Base-by-base conservation (phyloP, 331 rosid species). In the Pyracantha coccinea region DNA sequence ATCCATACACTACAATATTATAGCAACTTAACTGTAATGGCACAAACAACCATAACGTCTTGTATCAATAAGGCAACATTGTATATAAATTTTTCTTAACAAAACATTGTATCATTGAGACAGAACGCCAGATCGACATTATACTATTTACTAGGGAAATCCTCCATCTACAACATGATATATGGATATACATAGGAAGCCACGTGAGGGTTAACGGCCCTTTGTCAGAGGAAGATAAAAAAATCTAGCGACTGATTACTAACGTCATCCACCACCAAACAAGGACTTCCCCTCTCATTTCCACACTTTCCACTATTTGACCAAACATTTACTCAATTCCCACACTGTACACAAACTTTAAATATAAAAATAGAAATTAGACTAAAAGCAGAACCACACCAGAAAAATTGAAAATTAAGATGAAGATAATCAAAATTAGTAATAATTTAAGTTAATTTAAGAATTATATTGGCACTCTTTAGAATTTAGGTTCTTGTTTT, bases 171-270 rank as follows among this genome's bases (percentile, higher is more conserved):
- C 8, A 35, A 32, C 44, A 8, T 35, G 44, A n/a, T 8, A 35
- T 2, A 35, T 33, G 41, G 41, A 33, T 33, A 54, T 3, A n/a
- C 67, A 29, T 1, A 28, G 6, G 8, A 27, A 16, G 28, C 20
- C 67, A 62, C 68, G 24, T 17, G 68, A 38, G 44, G 8, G 17
- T 25, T 50, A 69, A 71, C 76, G 80, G 60, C 59, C 78, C 1
- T 32, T 19, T 54, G 89, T 76, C 75, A 72, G 68, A 44, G 21
- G 15, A 44, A 8, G 53, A 69, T 29, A 44, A 62, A 7, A n/a
- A 31, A 27, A 68, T 52, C 28, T 27, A 27, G 28, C 28, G 3
- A 27, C 28, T 27, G 28, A 27, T 27, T 27, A 27, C 28, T 27
- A 27, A 17, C 58, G 19, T 4, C n/a, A 9, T 16, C 66, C 35